Evolutionary conservation across 306 rosid species (phyloP).

Genomic region (Cucurbita moschata): DNA sequence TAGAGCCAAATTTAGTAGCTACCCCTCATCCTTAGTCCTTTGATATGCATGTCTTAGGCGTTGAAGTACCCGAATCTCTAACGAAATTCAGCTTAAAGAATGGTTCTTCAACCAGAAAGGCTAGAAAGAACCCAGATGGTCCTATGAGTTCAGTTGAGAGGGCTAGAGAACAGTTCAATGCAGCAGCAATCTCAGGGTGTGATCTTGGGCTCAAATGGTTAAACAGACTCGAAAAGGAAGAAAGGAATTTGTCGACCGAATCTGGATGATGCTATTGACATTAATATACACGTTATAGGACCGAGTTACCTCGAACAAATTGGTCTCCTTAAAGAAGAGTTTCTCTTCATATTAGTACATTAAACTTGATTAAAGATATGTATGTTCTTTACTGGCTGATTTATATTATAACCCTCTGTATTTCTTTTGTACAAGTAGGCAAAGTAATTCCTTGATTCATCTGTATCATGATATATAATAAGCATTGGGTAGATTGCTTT

Average conservation of each 20-base stretch:
- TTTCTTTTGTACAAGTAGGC: neutral
- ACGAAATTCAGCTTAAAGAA: slow-evolving; percentile 33
- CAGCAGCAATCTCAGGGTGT: slow-evolving; percentile 72
- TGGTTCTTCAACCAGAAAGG: slow-evolving; percentile 26
- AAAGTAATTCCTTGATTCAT: neutral
- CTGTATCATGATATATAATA: neutral
- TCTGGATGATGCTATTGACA: neutral
- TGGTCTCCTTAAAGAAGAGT: neutral
- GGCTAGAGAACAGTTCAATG: slow-evolving; percentile 70
- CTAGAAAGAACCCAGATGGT: slow-evolving; percentile 27
- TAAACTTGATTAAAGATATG: neutral
- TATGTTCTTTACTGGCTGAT: neutral
- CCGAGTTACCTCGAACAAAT: neutral
- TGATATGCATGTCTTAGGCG: slow-evolving; percentile 35
- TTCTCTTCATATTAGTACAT: neutral
- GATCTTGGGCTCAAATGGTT: slow-evolving; percentile 88
- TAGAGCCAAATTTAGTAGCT: neutral
- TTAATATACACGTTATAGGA: neutral
- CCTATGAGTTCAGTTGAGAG: slow-evolving; percentile 42
- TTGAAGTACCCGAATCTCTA: slow-evolving; percentile 47
- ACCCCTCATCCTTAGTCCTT: neutral
- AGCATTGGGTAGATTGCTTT: neutral
- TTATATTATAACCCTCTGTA: neutral
- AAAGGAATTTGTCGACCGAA: slow-evolving; percentile 10
- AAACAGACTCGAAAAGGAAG: slow-evolving; percentile 71